Percentiles rank a stretch among this genome's conserved stretches.
These are phyloP conservation scores for Erythrophleum fordii DNA, from an alignment of 306 rosid species.

Conservation along the genomic window DNA sequence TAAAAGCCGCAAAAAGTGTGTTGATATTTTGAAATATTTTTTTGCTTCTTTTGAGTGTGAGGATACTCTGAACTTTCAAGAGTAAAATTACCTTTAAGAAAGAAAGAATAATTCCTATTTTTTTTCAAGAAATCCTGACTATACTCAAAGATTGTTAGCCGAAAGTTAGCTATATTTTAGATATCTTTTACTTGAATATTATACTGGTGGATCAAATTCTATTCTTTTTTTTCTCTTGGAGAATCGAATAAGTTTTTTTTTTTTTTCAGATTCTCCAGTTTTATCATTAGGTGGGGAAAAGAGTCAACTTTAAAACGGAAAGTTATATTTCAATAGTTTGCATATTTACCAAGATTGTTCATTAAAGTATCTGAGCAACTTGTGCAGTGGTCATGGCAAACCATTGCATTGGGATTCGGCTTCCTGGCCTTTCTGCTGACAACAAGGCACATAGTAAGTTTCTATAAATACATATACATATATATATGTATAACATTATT, in stretches of 20 bases:
- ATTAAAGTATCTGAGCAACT: constrained; percentile 30
- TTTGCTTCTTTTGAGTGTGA: background rate
- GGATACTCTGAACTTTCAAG: constrained; percentile 1
- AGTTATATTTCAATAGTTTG: constrained; percentile 15
- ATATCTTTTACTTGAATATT: constrained; percentile 24
- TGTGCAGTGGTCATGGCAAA: constrained; percentile 98
- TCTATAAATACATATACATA: background rate
- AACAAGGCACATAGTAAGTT: constrained; percentile 82
- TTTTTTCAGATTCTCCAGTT: background rate
- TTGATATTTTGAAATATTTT: background rate
- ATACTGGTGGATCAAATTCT: constrained; percentile 43
- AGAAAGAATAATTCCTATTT: background rate
- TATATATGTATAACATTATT: background rate
- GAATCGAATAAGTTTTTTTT: background rate
- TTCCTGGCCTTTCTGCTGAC: constrained; percentile 69
- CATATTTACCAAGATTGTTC: background rate
- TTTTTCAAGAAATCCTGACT: constrained; percentile 14
- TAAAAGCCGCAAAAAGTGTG: background rate
- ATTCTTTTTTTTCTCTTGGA: background rate
- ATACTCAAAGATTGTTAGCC: constrained; percentile 30
- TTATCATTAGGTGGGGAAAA: background rate
- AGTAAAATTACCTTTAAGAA: constrained; percentile 26
- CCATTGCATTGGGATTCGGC: constrained; percentile 71
- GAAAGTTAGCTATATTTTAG: constrained; percentile 31
- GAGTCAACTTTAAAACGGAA: constrained; percentile 24